A percentile compares a stretch with the other conserved stretches of the same genome.
phyloP scores from a whole-genome alignment of 2,329 filamentous ascomycete genomes.

The Coleophoma crateriformis region DNA sequence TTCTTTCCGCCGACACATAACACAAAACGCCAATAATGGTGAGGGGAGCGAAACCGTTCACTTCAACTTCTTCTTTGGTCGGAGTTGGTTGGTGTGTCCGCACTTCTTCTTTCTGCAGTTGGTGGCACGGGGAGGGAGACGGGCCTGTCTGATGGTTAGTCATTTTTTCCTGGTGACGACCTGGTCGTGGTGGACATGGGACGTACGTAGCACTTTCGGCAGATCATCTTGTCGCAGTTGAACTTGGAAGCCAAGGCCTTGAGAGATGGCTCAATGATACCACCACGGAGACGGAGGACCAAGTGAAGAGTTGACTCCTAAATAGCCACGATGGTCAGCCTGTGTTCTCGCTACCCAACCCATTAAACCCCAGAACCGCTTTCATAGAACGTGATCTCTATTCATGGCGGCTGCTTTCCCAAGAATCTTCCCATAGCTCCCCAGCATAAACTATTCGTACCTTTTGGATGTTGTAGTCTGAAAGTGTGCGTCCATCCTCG shows the following conservation, averaged over 20 bases:
- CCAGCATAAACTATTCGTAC: conserved; percentile 40
- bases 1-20: not conserved
- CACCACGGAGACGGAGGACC: conserved; percentile 97
- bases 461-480: conserved; percentile 99
- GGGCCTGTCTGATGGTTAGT: conserved; percentile 41
- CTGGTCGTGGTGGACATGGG: not conserved
- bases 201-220: conserved; percentile 99
- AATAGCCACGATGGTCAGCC: conserved; percentile 13
- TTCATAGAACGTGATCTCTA: conserved; percentile 2
- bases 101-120: conserved; percentile 99
- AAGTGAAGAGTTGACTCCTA: conserved; percentile 97
- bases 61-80: conserved; percentile 99
- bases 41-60: conserved; percentile 47
- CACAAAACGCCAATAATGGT: not conserved
- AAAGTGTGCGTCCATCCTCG: conserved; percentile 93
- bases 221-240: conserved; percentile 99
- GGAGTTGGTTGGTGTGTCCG: conserved; percentile 99
- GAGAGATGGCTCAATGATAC: conserved; percentile 98
- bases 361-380: not conserved
- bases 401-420: no score
- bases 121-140: conserved; percentile 95
- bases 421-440: no score
- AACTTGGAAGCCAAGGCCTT: conserved; percentile 99
- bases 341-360: not conserved
- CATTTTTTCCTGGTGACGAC: no score